Percentiles rank a stretch among this genome's conserved stretches.
Evolutionary conservation across 176 grass and related monocot species (phyloP).

Genomic region (Leersia perrieri): DNA sequence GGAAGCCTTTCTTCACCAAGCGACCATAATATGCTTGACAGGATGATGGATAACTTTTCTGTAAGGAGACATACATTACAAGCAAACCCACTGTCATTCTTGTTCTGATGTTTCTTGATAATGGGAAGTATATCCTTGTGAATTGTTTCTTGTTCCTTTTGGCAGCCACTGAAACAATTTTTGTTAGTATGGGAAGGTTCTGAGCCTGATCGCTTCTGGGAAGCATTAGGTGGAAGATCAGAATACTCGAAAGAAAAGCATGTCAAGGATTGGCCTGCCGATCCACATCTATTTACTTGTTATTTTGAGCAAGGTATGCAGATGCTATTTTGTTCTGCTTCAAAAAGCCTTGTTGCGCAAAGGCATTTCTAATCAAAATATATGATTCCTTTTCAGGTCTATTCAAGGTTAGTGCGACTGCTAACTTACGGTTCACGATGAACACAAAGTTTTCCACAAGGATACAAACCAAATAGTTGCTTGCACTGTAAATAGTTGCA

Average conservation of each 20-base stretch:
- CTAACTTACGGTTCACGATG: neutral
- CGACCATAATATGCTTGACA: slow-evolving; percentile 63
- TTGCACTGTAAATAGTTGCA: neutral
- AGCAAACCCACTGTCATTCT: slow-evolving; percentile 7
- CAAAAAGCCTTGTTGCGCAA: slow-evolving; percentile 5
- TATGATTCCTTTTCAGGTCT: slow-evolving; percentile 46
- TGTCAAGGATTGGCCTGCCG: slow-evolving; percentile 44
- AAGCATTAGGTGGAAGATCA: slow-evolving; percentile 60
- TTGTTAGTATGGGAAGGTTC: slow-evolving; percentile 66
- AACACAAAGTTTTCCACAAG: neutral
- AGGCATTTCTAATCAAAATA: slow-evolving; percentile 22
- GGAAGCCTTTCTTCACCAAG: slow-evolving; percentile 56
- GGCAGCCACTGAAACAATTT: slow-evolving; percentile 65
- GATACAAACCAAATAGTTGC: neutral
- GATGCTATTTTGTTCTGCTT: neutral
- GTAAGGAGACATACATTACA: slow-evolving; percentile 42
- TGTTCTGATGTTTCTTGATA: neutral
- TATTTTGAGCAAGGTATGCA: slow-evolving; percentile 56
- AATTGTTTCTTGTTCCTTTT: slow-evolving; percentile 24
- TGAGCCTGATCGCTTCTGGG: slow-evolving; percentile 81
- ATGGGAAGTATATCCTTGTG: neutral
- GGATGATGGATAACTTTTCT: slow-evolving; percentile 60
- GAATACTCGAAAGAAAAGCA: slow-evolving; percentile 71
- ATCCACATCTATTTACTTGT: slow-evolving; percentile 70
- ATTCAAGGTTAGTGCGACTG: slow-evolving; percentile 47